Evolutionary conservation across 2,329 filamentous ascomycete genomes (phyloP).

Genomic region (Lasiodiplodia hormozganensis): DNA sequence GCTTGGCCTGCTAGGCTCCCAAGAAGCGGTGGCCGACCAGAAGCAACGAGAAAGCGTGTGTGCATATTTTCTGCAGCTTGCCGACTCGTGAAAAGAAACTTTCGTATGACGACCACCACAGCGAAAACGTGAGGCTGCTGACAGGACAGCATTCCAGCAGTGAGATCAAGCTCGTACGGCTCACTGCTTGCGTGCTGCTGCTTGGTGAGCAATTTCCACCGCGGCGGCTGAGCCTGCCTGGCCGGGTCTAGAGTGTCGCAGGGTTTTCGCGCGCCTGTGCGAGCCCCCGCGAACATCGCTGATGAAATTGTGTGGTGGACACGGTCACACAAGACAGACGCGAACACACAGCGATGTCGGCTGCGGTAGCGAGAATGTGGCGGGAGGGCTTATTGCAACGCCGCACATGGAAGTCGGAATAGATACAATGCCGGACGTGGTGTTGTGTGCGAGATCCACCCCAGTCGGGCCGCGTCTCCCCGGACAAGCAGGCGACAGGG

Average conservation of each 20-base stretch:
- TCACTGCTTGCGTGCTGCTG: neutral
- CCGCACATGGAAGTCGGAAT: constrained; percentile 5
- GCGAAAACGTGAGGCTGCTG: constrained; percentile 11
- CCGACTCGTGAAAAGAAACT: constrained; percentile 18
- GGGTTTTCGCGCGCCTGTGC: constrained; percentile 17
- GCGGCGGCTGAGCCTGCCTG: neutral
- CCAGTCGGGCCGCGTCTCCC: constrained; percentile 24
- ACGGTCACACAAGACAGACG: constrained; percentile 6
- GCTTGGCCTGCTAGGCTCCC: constrained; percentile 16
- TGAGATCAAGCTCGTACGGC: neutral
- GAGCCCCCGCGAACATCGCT: neutral
- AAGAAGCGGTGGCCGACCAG: constrained; percentile 10
- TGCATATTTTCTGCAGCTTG: constrained; percentile 7
- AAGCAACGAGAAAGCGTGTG: constrained; percentile 2
- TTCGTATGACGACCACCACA: constrained; percentile 5
- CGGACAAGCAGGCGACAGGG: constrained; percentile 11
- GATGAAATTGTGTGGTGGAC: neutral
- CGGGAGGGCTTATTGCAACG: constrained; percentile 10
- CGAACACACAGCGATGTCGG: constrained; percentile 18
- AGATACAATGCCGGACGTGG: neutral
- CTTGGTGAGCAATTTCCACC: constrained; percentile 14
- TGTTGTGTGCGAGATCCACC: constrained; percentile 24
- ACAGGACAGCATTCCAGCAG: constrained; percentile 6
- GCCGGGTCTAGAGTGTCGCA: neutral
- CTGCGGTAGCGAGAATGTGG: constrained; percentile 6